A percentile compares a stretch with the other conserved stretches of the same genome.
Conservation (phyloP, 2,329 filamentous ascomycete species). For the Gaeumannomyces tritici region DNA sequence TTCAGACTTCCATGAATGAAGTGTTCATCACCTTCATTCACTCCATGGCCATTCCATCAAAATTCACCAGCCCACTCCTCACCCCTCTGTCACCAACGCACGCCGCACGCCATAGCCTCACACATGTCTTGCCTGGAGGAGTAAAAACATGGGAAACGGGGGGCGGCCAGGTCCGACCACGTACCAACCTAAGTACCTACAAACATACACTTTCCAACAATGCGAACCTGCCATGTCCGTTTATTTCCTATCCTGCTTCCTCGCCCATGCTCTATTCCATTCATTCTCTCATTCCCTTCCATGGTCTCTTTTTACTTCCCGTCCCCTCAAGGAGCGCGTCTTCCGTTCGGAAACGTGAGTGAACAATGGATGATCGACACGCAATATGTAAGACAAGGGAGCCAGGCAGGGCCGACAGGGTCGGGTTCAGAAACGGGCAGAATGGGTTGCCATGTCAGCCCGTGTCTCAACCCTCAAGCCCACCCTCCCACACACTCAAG, state of each 20-base stretch:
- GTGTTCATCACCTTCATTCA: not conserved
- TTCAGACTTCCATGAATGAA: not conserved
- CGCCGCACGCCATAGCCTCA: too few relatives aligned
- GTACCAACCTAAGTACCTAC: too few relatives aligned
- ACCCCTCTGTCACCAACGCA: not conserved
- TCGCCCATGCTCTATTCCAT: too few relatives aligned
- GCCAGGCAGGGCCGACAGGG: not conserved
- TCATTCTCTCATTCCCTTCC: too few relatives aligned
- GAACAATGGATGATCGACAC: not conserved
- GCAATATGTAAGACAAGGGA: not conserved
- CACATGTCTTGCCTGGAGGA: not conserved
- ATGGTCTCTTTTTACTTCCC: too few relatives aligned
- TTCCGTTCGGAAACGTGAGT: too few relatives aligned
- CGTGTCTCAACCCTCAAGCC: slow-evolving; percentile 2
- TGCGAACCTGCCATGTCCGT: too few relatives aligned
- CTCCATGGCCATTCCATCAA: not conserved
- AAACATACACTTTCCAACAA: too few relatives aligned
- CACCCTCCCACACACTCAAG: not conserved
- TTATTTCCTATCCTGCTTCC: too few relatives aligned
- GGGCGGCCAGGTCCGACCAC: too few relatives aligned
- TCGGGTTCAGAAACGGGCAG: not conserved
- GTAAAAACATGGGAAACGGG: not conserved
- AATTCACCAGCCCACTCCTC: not conserved
- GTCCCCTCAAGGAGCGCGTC: too few relatives aligned
- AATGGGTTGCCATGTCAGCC: slow-evolving; percentile 1